Base-by-base conservation (phyloP, 306 rosid genomes). In the Ceratonia siliqua region DNA sequence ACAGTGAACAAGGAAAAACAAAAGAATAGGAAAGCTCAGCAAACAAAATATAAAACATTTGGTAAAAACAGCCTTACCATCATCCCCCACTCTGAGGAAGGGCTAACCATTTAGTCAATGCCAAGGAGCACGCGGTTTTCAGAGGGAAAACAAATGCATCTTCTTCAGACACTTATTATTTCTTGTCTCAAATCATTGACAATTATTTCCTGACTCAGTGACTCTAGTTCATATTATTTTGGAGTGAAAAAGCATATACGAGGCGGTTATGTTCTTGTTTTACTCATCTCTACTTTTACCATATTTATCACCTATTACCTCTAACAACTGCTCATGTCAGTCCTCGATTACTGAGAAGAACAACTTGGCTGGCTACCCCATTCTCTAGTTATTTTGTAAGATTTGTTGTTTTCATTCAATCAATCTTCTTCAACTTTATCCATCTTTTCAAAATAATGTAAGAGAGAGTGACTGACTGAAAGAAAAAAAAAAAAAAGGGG, bases 101-200 rank as follows among this genome's bases (percentile, higher is more conserved):
- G 79, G 42, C n/a, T n/a, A n/a, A n/a, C n/a, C n/a, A n/a, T n/a
- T n/a, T 18, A 42, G 35, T 49, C 32, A 63, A 33, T 35, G 71
- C 33, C 72, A 7, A 64, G 63, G 63, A 48, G 72, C 79, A 75
- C 67, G 70, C 68, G 81, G 70, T 68, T 68, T 49, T 13, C 53
- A 15, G 62, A 46, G 53, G 12, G 56, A 45, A 41, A 66, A 66
- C 42, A 42, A 66, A 64, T 63, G 54, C 72, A 75, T 25, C 72
- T 4, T 50, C 68, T 57, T 75, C 73, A 27, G 43, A 27, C 66
- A 55, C 39, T 71, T 71, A 39, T 55, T 55, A 25, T 13, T 58
- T 10, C n/a, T 2, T 30, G 30, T 15, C 5, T 20, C 56, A 25
- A 45, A 43, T 66, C 41, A 45, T n/a, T 66, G 43, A 27, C 18